Conservation (phyloP, 495 filamentous ascomycete genomes). For the Aspergillus conjunctus region DNA sequence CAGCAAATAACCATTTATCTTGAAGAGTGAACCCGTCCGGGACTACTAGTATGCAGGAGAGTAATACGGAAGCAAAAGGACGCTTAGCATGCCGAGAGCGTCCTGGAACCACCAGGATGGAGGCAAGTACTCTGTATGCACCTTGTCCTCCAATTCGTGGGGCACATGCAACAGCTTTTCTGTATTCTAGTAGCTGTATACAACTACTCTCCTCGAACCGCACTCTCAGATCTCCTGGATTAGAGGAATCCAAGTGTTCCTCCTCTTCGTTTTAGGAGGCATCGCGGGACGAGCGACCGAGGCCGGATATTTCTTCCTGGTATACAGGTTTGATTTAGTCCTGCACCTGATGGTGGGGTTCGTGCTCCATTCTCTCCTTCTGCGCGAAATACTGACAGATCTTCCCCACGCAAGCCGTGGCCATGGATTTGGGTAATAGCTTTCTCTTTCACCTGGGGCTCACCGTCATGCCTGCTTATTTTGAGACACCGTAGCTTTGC, state of each 20-base stretch:
- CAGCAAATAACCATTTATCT: too few relatives aligned
- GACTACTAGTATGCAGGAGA: too few relatives aligned
- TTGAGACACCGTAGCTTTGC: constrained; percentile 62
- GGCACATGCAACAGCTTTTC: constrained; percentile 39
- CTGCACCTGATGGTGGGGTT: constrained; percentile 61
- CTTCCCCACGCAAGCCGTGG: constrained; percentile 67
- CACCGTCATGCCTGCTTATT: constrained; percentile 66
- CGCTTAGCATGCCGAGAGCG: not conserved
- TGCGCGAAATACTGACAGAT: constrained; percentile 52
- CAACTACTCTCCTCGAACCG: constrained; percentile 36
- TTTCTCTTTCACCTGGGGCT: constrained; percentile 62
- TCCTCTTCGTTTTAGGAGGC: constrained; percentile 32
- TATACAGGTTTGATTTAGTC: constrained; percentile 47
- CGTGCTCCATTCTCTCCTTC: constrained; percentile 57
- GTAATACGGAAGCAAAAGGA: not conserved
- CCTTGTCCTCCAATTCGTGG: constrained; percentile 35
- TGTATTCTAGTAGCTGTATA: constrained; percentile 58
- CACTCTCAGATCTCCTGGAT: constrained; percentile 65
- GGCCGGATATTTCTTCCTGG: constrained; percentile 56
- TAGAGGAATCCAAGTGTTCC: constrained; percentile 41
- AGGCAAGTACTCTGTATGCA: constrained; percentile 31
- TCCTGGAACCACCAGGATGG: constrained; percentile 30
- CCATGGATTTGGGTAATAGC: constrained; percentile 65
- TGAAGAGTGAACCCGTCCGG: too few relatives aligned
- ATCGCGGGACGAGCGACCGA: constrained; percentile 61